Base-by-base conservation (phyloP, 306 rosid species). In the Myrica gale region DNA sequence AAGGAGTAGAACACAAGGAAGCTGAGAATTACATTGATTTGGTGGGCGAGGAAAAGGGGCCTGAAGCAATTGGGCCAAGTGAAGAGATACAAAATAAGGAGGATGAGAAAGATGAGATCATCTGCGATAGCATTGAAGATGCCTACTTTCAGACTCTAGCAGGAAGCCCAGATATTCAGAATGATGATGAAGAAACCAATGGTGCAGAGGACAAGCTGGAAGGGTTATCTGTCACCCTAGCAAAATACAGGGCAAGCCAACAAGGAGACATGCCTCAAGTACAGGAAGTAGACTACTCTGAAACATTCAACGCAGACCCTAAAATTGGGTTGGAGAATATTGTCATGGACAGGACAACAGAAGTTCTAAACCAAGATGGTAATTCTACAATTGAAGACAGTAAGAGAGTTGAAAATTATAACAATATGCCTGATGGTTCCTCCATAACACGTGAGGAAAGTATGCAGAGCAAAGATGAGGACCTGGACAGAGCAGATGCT, bases 51-150 rank as follows among this genome's bases (percentile, higher is more conserved):
- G 32, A 19, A 56, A 76, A 43, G 78, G 74, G 39, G 45, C 21
- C 39, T 73, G 78, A 82, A 77, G 56, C 69, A 43, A 54, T 57
- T n/a, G 11, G 48, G 53, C 70, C 82, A 37, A 70, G 82, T 16
- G 52, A 63, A 70, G 50, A 79, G 26, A 54, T 7, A 41, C 62
- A 44, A 61, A 48, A 4, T 56, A 65, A 78, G 41, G 71, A 66
- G 67, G 46, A 54, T 43, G 73, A 72, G 52, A 75, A 74, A 63
- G 68, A 74, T 42, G 19, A 69, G 16, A 37, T 53, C 63, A 46
- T 16, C 8, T 9, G 20, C 41, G 47, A 62, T 4, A 67, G 56
- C 21, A 62, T 23, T 42, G 74, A 21, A 70, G 60, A 69, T 53
- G 61, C 71, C 68, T 76, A 69, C 44, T 50, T 58, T 44, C 20